Conservation (phyloP, 2,329 filamentous ascomycete genomes). For the Macroventuria anomochaeta region DNA sequence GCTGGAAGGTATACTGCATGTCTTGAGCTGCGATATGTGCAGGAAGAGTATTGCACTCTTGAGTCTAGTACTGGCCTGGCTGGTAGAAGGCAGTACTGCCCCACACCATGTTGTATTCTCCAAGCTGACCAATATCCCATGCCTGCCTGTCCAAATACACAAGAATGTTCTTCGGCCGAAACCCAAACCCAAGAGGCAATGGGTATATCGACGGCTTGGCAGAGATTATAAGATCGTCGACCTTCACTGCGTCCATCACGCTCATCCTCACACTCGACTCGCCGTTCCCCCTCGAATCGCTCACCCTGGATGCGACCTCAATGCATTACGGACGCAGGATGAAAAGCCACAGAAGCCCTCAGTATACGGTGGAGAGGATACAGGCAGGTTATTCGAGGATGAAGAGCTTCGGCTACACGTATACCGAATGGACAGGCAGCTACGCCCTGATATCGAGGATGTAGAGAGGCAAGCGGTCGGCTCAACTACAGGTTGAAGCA, state of each 20-base stretch:
- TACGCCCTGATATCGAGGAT: too few species aligned
- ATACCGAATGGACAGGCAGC: background rate
- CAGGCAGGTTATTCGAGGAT: background rate
- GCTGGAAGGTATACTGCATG: background rate
- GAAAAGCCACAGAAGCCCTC: background rate
- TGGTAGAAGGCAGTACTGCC: background rate
- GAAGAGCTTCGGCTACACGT: background rate
- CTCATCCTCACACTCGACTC: background rate
- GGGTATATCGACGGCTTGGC: background rate
- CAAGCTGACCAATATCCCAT: background rate
- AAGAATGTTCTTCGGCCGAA: background rate
- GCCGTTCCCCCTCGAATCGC: background rate
- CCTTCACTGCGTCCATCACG: background rate
- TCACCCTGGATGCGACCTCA: background rate
- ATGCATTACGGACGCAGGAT: conserved; percentile 3
- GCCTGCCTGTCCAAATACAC: background rate
- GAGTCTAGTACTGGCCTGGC: background rate
- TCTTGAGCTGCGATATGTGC: conserved; percentile 4
- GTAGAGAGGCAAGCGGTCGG: too few species aligned
- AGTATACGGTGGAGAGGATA: background rate
- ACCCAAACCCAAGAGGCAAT: background rate
- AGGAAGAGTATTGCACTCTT: background rate
- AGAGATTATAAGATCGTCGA: background rate
- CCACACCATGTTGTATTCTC: background rate
- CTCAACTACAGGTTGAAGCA: too few species aligned